A percentile compares a stretch with the other conserved stretches of the same genome.
Evolutionary conservation across 768 basidiomycete genomes (phyloP).

Genomic region (Suillus sp.): DNA sequence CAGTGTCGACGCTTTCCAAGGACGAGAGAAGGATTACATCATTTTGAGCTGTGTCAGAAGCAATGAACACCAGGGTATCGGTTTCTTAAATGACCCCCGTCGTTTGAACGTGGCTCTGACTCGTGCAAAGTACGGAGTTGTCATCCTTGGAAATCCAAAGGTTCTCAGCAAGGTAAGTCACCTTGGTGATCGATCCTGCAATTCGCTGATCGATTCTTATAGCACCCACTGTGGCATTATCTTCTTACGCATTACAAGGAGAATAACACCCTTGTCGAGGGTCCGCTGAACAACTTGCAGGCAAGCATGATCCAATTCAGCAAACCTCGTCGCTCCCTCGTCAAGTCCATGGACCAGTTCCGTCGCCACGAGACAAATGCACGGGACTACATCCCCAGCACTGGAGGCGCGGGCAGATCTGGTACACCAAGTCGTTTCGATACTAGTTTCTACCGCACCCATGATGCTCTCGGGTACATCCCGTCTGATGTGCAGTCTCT

Average conservation of each 20-base stretch:
- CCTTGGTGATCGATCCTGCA: constrained; percentile 7
- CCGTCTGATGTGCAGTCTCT: constrained; percentile 95
- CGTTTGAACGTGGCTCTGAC: constrained; percentile 96
- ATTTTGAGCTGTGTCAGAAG: constrained; percentile 96
- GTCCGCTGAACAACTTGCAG: constrained; percentile 94
- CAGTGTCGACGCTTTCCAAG: constrained; percentile 98
- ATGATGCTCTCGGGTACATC: constrained; percentile 92
- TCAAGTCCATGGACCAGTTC: constrained; percentile 91
- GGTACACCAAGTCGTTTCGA: constrained; percentile 96
- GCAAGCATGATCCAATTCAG: constrained; percentile 99
- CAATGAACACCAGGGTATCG: constrained; percentile 99
- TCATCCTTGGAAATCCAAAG: constrained; percentile 99
- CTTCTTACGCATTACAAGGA: constrained; percentile 99
- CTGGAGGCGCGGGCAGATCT: constrained; percentile 53
- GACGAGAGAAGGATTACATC: constrained; percentile 99
- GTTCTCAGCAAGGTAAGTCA: constrained; percentile 91
- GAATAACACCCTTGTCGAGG: constrained; percentile 90
- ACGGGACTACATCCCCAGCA: constrained; percentile 63
- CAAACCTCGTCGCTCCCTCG: constrained; percentile 88
- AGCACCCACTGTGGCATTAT: constrained; percentile 99
- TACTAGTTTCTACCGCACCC: constrained; percentile 91
- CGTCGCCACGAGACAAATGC: constrained; percentile 92
- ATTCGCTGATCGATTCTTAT: constrained; percentile 19
- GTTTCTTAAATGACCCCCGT: constrained; percentile 97
- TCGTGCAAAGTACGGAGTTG: constrained; percentile 96